Percentiles rank a stretch among this genome's conserved stretches.
These are phyloP conservation scores for Ogataea trehaloabstinens DNA, from an alignment of 805 yeast genomes.

Conservation along the genomic window DNA sequence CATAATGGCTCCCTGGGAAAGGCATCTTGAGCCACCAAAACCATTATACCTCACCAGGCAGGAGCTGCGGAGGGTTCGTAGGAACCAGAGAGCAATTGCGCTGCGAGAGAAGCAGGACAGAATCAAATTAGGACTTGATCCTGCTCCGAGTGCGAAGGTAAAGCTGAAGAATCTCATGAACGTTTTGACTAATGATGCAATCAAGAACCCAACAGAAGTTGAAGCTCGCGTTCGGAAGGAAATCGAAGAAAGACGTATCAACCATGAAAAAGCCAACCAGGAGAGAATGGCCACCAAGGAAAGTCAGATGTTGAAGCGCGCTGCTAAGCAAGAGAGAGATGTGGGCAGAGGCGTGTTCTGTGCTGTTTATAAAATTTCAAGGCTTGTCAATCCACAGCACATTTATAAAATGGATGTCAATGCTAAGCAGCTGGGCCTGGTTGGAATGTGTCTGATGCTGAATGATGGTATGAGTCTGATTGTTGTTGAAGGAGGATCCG, in stretches of 20 bases:
- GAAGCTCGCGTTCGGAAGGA: slow-evolving; percentile 71
- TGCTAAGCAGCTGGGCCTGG: slow-evolving; percentile 67
- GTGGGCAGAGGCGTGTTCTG: slow-evolving; percentile 48
- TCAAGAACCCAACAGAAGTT: slow-evolving; percentile 83
- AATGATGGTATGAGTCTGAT: slow-evolving; percentile 52
- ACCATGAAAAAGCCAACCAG: slow-evolving; percentile 62
- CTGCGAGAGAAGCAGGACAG: slow-evolving; percentile 74
- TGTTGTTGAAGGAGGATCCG: slow-evolving; percentile 72
- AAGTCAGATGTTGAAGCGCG: slow-evolving; percentile 49
- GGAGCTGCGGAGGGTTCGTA: slow-evolving; percentile 72
- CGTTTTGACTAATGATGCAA: slow-evolving; percentile 80
- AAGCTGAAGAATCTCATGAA: slow-evolving; percentile 81
- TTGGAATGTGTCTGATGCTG: slow-evolving; percentile 58
- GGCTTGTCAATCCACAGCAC: slow-evolving; percentile 62
- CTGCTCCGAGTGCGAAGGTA: slow-evolving; percentile 89
- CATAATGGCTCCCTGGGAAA: slow-evolving; percentile 56
- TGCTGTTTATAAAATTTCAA: slow-evolving; percentile 57
- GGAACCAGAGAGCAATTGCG: slow-evolving; percentile 60
- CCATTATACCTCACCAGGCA: slow-evolving; percentile 67
- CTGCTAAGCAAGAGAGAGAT: slow-evolving; percentile 46
- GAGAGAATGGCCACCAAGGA: slow-evolving; percentile 62
- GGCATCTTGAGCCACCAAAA: slow-evolving; percentile 36
- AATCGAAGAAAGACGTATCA: slow-evolving; percentile 55
- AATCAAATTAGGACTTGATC: slow-evolving; percentile 75
- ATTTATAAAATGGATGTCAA: slow-evolving; percentile 73